Evolutionary conservation across 768 basidiomycete genomes (phyloP), one percentile per base, ranked within the genome.

Genomic region (Clathrus columnatus): DNA sequence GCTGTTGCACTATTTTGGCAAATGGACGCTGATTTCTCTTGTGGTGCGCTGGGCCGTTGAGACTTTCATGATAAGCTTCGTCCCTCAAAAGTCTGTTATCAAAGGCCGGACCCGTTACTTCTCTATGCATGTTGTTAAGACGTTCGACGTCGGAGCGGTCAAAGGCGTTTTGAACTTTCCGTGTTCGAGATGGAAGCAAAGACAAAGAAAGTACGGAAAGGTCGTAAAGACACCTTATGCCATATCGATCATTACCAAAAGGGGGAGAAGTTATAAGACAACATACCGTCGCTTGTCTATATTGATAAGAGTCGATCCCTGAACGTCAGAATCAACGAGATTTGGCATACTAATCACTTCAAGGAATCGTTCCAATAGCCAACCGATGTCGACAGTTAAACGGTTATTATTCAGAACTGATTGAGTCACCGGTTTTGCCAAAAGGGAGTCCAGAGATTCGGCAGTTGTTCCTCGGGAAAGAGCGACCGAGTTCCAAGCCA

Each of bases 401-500:
- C 77, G 71, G 28, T 81, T 77, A 27, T 72, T 71, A 27, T 76
- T 73, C 11, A 70, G 63, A 17, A 75, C 68, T 8, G 72, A 67
- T 48, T 77, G 75, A 6, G 75, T 66, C 44, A 63, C 70, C 1
- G 81, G 80, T 50, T 75, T 74, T 17, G 75, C 72, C 42, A 91
- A 68, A 43, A 91, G 67, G 0, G 79, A 71, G 1, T 69, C 60
- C 7, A 91, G 70, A 7, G 81, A 79, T 57, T 91, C 89, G 52
- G 77, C 82, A 5, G 75, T 69, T 16, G 75, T 75, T 0, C 82
- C 82, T 29, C 88, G 82, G 48, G 67, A 70, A n/a, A 69, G 64
- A 4, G 86, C 86, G 45, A 91, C 75, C 55, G 78, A 78, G 57
- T 83, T 81, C 90, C 90, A 92, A 3, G 87, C 81, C n/a, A 85